A percentile compares a stretch with the other conserved stretches of the same genome.
Evolutionary conservation across 768 basidiomycete genomes (phyloP).

Genomic region (Agrocybe praecox): DNA sequence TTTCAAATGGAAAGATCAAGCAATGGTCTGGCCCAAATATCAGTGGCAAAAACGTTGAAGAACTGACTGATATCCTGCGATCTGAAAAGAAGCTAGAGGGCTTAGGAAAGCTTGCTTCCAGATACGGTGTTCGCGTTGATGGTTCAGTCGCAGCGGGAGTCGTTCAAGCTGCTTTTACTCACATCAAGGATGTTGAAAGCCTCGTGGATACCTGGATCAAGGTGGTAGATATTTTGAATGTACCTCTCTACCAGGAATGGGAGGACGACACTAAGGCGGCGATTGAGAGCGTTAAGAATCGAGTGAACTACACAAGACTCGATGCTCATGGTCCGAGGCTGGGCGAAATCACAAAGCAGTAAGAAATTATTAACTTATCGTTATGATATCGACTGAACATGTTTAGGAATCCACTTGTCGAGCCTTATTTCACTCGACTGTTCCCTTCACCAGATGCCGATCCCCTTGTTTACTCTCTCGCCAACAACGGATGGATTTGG

Average conservation of each 20-base stretch:
- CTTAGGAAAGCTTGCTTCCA: constrained; percentile 59
- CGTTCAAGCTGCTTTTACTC: constrained; percentile 65
- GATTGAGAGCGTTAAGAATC: constrained; percentile 70
- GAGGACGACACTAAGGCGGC: constrained; percentile 80
- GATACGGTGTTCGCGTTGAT: constrained; percentile 70
- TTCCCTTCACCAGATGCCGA: constrained; percentile 42
- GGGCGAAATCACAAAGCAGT: constrained; percentile 79
- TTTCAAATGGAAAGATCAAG: constrained; percentile 47
- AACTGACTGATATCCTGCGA: constrained; percentile 68
- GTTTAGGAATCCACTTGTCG: constrained; percentile 79
- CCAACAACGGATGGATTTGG: constrained; percentile 99
- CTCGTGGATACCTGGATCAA: constrained; percentile 74
- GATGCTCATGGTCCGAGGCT: constrained; percentile 83
- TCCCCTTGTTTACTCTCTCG: constrained; percentile 73
- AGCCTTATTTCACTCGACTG: constrained; percentile 91
- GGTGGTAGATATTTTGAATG: constrained; percentile 86
- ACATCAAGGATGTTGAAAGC: constrained; percentile 47
- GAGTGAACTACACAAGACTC: constrained; percentile 79
- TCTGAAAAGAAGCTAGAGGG: constrained; percentile 56
- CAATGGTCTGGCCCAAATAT: constrained; percentile 68
- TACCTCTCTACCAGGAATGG: constrained; percentile 86
- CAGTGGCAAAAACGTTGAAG: constrained; percentile 56
- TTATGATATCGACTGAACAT: neutral
- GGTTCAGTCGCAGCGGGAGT: constrained; percentile 71
- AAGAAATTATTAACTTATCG: constrained; percentile 29